phyloP scores from a whole-genome alignment of 2,329 filamentous ascomycete genomes.

The Rhexocercosporidium sp. region DNA sequence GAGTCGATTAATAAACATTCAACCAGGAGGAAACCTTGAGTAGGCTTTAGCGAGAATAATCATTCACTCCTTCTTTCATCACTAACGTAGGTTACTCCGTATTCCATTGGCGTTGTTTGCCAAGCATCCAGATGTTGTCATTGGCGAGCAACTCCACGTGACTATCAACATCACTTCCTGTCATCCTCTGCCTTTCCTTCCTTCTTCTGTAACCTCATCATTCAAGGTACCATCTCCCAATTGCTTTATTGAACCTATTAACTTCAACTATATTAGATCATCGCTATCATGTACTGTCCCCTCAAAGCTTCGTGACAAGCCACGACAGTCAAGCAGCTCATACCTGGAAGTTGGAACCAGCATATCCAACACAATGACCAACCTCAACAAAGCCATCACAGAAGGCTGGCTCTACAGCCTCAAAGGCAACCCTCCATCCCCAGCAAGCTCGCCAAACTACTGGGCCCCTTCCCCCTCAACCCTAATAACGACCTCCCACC shows the following conservation, averaged over 20 bases:
- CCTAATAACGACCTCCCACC: slow-evolving; percentile 55
- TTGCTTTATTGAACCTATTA: not conserved
- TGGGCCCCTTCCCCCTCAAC: slow-evolving; percentile 49
- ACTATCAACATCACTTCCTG: not conserved
- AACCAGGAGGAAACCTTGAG: not conserved
- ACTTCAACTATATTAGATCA: not conserved
- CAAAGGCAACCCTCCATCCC: slow-evolving; percentile 17
- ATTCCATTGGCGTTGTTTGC: not conserved
- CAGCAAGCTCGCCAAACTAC: slow-evolving; percentile 55
- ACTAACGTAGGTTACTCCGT: not conserved
- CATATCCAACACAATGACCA: not conserved
- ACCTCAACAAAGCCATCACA: slow-evolving; percentile 13
- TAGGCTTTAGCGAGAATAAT: not conserved
- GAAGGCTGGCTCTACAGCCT: slow-evolving; percentile 28
- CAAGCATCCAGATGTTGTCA: not conserved
- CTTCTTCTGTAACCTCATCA: not conserved
- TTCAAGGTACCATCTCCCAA: not conserved
- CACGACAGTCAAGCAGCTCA: not conserved
- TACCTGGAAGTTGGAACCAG: not conserved
- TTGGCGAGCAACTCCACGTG: not conserved
- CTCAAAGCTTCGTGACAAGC: not conserved
- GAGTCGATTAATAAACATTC: not conserved
- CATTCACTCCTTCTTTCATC: not conserved
- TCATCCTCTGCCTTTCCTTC: not conserved
- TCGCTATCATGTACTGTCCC: not conserved